Evolutionary conservation across 805 yeast genomes (phyloP), one percentile per base, ranked within the genome.

Genomic region (Schwanniomyces occidentalis): DNA sequence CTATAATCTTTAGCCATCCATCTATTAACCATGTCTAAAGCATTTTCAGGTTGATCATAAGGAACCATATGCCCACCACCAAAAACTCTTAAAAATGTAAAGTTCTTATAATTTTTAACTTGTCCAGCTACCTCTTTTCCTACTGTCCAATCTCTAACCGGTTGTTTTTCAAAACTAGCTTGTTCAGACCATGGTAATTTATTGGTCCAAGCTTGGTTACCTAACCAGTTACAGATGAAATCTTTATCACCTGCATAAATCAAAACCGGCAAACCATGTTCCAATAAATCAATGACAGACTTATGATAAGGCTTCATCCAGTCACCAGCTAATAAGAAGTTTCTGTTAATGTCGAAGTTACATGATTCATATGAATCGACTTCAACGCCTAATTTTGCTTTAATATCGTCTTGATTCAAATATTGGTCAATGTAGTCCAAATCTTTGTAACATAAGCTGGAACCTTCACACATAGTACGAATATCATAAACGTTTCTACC

Each of bases 51-150:
- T 67, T 85, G 93, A 62, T 90, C 89, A 53, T 69, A 83, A 15
- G 97, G 96, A 44, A 87, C 95, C 96, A 90, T 89, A 65, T 90
- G 97, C 16, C 97, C 97, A 36, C 91, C 97, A 40, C 78, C 93
- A 53, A 72, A 89, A 6, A 89, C 79, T 61, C 96, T 76, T 63
- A 87, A 71, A 70, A 82, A 90, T 5, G 95, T 85, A 48, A 90
- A 78, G 44, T 78, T 73, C 33, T 82, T 80, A 46, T 69, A 75
- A 53, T 77, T 82, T 71, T 87, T 88, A 16, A 80, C 82, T 49
- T 83, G 79, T 44, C 97, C 97, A 27, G 78, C 75, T 25, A 49
- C 45, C 35, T 46, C 47, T 46, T 56, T 58, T 35, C 57, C 61
- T 17, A 63, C 67, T 21, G 40, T 52, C 78, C 76, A 80, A 27